Base-by-base conservation (phyloP, 2,329 filamentous ascomycete genomes). In the Aspergillus sclerotialis region DNA sequence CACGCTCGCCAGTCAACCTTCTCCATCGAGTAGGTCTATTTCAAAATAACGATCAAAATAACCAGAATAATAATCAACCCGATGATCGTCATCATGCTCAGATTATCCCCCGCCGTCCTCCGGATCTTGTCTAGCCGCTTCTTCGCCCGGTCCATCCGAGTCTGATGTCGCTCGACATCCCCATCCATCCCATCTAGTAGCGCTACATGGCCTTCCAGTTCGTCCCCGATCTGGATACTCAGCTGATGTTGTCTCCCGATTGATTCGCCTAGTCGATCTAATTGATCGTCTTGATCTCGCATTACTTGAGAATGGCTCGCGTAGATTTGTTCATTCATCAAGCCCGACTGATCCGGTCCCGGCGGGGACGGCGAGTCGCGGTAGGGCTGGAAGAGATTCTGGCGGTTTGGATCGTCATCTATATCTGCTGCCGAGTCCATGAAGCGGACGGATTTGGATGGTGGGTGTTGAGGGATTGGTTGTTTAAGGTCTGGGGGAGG, bases 151-250 rank as follows among this genome's bases (percentile, higher is more conserved):
- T 88, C 78, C 33, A 98, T 69, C 32, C 84, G 78, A 16, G 69
- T 70, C 58, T 82, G 76, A 64, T 96, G 89, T 38, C 89, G 70
- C 58, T 94, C 88, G 6, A 89, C 84, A 13, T 82, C 75, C 28
- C 75, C 75, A 55, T 96, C 92, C 28, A 93, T 79, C 51, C 94
- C 90, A 58, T 95, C 90, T 18, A 98, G 70, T 70, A 98, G 71
- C 48, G 82, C 73, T 24, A 93, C 84, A 53, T 98, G 92, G 48
- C 80, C 82, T 50, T 96, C 92, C 23, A 98, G 72, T 70, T 98
- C 92, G 58, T 95, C 85, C 18, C 92, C 90, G 52, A 98, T 96
- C 67, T 92, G 86, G 68, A 95, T 93, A 56, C 83, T 89, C 42
- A 98, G 71, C 66, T 96, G 86, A 32, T 93, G 74, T 68, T 96